Percentiles rank a stretch among this genome's conserved stretches.
phyloP scores from a whole-genome alignment of 2,329 filamentous ascomycete species.

The Xenoacremonium recifei region DNA sequence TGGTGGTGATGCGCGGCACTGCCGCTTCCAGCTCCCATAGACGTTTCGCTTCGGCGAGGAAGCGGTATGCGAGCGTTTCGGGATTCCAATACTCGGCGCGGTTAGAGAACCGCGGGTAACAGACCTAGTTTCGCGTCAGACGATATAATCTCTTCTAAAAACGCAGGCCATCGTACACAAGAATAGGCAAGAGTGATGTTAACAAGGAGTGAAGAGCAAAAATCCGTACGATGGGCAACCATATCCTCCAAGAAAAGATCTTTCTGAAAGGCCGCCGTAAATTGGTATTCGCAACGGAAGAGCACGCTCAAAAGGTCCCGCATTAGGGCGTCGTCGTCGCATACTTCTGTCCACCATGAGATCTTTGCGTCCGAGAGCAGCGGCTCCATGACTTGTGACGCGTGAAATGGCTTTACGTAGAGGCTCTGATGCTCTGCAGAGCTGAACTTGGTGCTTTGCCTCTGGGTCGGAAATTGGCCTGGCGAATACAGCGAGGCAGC shows the following conservation, averaged over 20 bases:
- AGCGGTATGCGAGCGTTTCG: conserved; percentile 31
- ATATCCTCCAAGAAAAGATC: conserved; percentile 40
- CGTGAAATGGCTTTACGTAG: conserved; percentile 37
- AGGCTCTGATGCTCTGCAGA: conserved; percentile 15
- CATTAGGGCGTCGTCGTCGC: conserved; percentile 34
- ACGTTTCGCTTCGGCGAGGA: conserved; percentile 37
- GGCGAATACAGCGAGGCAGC: conserved; percentile 10
- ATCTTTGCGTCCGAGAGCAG: conserved; percentile 26
- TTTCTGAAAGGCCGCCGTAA: conserved; percentile 36
- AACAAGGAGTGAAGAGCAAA: conserved; percentile 40
- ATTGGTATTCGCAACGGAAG: conserved; percentile 36
- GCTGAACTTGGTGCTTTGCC: not conserved
- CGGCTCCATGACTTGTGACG: conserved; percentile 33
- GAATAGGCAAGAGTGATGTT: conserved; percentile 36
- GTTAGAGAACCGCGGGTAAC: conserved; percentile 22
- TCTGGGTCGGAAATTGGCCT: not conserved
- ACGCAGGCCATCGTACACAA: conserved; percentile 28
- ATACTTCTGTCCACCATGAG: conserved; percentile 37
- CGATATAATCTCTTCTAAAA: not conserved
- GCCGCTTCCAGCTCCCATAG: conserved; percentile 36
- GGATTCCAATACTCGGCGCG: conserved; percentile 38
- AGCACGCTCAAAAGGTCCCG: conserved; percentile 26
- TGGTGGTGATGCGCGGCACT: conserved; percentile 29
- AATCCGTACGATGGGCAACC: conserved; percentile 24
- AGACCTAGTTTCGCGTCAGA: conserved; percentile 22